Conservation (phyloP, 371 early-diverging fungal genomes). For the Lichtheimia hyalospora region DNA sequence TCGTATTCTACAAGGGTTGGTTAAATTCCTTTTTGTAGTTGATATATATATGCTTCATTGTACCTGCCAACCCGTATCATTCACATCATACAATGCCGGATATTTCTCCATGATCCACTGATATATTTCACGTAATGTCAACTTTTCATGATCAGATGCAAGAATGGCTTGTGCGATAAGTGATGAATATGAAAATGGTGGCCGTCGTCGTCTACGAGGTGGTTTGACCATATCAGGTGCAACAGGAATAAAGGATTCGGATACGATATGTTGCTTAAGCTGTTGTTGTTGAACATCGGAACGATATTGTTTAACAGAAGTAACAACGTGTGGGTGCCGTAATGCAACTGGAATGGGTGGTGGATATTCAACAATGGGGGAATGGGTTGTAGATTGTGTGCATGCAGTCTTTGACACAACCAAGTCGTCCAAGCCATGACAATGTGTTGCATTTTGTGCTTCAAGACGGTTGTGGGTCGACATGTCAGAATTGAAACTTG, state of each 20-base stretch:
- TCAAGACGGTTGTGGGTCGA: background rate
- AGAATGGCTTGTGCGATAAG: conserved; percentile 76
- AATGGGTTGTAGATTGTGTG: too few species aligned
- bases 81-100: conserved; percentile 67
- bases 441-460: background rate
- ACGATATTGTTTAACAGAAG: conserved; percentile 41
- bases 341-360: conserved; percentile 48
- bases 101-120: conserved; percentile 70
- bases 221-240: conserved; percentile 42
- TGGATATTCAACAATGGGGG: conserved; percentile 20
- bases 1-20: conserved; percentile 58
- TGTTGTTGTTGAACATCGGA: conserved; percentile 43
- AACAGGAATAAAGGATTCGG: conserved; percentile 52
- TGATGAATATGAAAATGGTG: conserved; percentile 76
- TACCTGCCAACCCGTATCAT: conserved; percentile 73
- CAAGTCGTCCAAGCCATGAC: background rate
- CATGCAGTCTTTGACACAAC: too few species aligned
- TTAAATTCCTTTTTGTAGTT: background rate
- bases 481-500: background rate
- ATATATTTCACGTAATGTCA: conserved; percentile 75
- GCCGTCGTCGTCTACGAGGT: conserved; percentile 59
- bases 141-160: conserved; percentile 49
- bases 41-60: background rate
- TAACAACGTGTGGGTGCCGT: conserved; percentile 36
- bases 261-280: conserved; percentile 43